Evolutionary conservation across 805 yeast genomes (phyloP).

Genomic region (Starmerella geochares): DNA sequence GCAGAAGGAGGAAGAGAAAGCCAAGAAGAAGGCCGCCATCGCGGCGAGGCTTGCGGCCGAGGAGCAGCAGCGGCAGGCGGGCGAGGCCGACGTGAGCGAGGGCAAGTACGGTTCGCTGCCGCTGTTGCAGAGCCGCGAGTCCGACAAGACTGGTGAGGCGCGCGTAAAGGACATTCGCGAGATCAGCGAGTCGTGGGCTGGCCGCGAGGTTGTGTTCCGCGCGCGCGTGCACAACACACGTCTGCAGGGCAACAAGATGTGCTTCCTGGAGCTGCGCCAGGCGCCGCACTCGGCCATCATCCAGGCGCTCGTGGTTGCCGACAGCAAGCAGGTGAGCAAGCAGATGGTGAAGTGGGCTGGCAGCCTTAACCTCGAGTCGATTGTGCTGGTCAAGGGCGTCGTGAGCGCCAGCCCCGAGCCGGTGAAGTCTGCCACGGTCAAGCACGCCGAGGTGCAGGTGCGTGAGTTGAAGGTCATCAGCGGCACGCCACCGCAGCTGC

Average conservation of each 20-base stretch:
- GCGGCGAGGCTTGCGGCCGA: conserved; percentile 81
- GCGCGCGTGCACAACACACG: conserved; percentile 91
- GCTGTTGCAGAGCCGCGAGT: conserved; percentile 55
- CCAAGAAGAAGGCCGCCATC: conserved; percentile 81
- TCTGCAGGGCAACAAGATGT: conserved; percentile 92
- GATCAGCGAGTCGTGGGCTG: conserved; percentile 50
- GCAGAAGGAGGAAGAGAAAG: conserved; percentile 87
- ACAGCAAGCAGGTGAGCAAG: conserved; percentile 66
- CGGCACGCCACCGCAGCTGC: conserved; percentile 86
- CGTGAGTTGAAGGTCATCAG: conserved; percentile 63
- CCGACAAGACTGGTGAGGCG: conserved; percentile 51
- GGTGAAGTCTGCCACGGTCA: conserved; percentile 82
- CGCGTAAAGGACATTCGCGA: conserved; percentile 48
- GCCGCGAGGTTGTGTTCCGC: conserved; percentile 70
- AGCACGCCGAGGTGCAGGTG: conserved; percentile 77
- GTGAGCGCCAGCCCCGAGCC: conserved; percentile 77
- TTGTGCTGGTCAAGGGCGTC: conserved; percentile 79
- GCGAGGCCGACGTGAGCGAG: conserved; percentile 76
- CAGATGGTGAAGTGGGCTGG: conserved; percentile 97
- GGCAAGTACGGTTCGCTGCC: conserved; percentile 86
- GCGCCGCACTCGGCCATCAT: conserved; percentile 52
- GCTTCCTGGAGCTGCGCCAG: conserved; percentile 85
- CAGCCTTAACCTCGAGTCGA: conserved; percentile 72
- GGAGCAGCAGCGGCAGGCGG: conserved; percentile 65
- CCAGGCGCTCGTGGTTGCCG: conserved; percentile 75